Base-by-base conservation (phyloP, 768 basidiomycete genomes). In the Ramaria rubella region DNA sequence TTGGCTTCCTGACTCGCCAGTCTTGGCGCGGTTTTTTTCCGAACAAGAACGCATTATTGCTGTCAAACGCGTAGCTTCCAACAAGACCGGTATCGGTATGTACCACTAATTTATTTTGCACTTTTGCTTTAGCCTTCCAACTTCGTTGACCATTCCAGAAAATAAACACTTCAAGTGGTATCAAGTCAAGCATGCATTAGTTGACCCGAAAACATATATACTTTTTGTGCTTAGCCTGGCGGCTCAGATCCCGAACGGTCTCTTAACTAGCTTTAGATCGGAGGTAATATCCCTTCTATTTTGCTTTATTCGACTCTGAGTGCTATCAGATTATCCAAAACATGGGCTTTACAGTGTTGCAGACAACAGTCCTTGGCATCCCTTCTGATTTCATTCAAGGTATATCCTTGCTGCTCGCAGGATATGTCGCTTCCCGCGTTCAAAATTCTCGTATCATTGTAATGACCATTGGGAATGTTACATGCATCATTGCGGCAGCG, bases 1-100 rank as follows among this genome's bases (percentile, higher is more conserved):
- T 53, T 65, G 65, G 55, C 68, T 74, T n/a, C 67, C 73, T 12
- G 73, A 73, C 58, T 69, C 69, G 1, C 72, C 71, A 1, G 67
- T 68, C 26, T 59, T 59, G 19, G 70, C 70, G 2, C 58, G 58
- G 4, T 73, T 71, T 60, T 49, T 73, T 33, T 64, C 57, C 8
- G 49, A 66, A 15, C 60, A 69, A 21, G 65, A 74, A 52, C 70
- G 66, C 52, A 52, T 68, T 17, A 65, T 72, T 14, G 72, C 69
- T 4, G 65, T 72, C 24, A 68, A 70, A 59, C 67, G 73, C n/a
- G 71, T 73, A 2, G 70, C 73, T 1, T 62, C 61, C 29, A 69
- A 70, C 55, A 56, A 56, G 27, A 56, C 55, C 61, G 64, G 56
- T 61, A 61, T 43, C 49, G 59, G 59, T 56, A 50, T 34, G 48